Evolutionary conservation across 192 early-diverging fungal species (phyloP).

Genomic region (Umbelopsis isabellina): DNA sequence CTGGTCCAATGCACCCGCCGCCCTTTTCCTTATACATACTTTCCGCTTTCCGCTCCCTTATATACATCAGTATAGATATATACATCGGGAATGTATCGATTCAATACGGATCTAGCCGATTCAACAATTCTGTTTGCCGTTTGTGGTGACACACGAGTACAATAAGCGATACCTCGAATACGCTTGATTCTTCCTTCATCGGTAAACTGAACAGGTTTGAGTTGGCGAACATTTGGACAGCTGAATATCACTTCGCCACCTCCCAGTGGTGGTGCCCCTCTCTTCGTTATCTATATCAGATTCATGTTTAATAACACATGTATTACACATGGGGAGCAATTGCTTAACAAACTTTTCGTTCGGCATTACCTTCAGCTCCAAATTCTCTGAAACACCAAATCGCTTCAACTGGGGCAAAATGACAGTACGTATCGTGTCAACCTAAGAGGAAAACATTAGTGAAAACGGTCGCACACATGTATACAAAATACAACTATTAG

Average conservation of each 20-base stretch:
- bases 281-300: constrained; percentile 69
- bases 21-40: constrained; percentile 36
- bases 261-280: constrained; percentile 89
- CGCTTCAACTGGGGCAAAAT: constrained; percentile 79
- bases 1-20: background rate
- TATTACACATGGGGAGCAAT: background rate
- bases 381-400: constrained; percentile 84
- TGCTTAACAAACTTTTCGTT: background rate
- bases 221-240: constrained; percentile 77
- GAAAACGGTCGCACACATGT: too few relatives aligned
- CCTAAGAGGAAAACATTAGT: constrained; percentile 49
- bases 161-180: constrained; percentile 94
- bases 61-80: constrained; percentile 98
- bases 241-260: constrained; percentile 90
- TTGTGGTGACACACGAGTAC: constrained; percentile 88
- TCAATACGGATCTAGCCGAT: constrained; percentile 82
- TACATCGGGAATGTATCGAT: constrained; percentile 94
- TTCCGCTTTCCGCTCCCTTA: constrained; percentile 92
- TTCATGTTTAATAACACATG: background rate
- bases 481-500: background rate
- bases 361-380: constrained; percentile 75
- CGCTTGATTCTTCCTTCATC: constrained; percentile 88
- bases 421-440: constrained; percentile 91
- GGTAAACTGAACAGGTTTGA: constrained; percentile 81
- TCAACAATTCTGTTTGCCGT: constrained; percentile 94